Evolutionary conservation across 257 asterid genomes (phyloP).

Genomic region (Lavandula angustifolia): DNA sequence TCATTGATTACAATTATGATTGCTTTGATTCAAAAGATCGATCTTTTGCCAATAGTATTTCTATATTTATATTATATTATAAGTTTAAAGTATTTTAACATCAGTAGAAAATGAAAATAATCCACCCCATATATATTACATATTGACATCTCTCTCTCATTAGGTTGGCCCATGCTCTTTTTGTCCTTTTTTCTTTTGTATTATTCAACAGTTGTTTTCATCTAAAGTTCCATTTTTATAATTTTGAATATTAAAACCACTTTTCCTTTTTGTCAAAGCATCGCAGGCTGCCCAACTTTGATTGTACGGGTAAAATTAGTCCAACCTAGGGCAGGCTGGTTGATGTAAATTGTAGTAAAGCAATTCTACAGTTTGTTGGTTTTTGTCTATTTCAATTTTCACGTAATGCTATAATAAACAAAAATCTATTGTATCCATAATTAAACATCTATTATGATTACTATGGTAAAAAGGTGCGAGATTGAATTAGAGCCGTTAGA

Average conservation of each 20-base stretch:
- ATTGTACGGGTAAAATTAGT: conserved; percentile 40
- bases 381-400: too few relatives aligned
- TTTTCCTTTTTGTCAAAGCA: conserved; percentile 40
- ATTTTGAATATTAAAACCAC: conserved; percentile 19
- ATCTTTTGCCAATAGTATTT: background rate
- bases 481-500: too few relatives aligned
- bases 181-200: conserved; percentile 24
- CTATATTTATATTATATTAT: background rate
- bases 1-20: conserved; percentile 29
- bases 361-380: too few relatives aligned
- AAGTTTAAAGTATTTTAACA: background rate
- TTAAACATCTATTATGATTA: too few relatives aligned
- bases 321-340: too few relatives aligned
- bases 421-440: too few relatives aligned
- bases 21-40: conserved; percentile 13
- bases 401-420: too few relatives aligned
- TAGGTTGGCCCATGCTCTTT: conserved; percentile 39
- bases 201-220: conserved; percentile 15
- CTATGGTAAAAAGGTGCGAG: too few relatives aligned
- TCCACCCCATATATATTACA: background rate
- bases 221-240: background rate
- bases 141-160: conserved; percentile 20
- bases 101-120: background rate
- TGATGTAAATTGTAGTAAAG: too few relatives aligned
- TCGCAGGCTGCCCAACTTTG: conserved; percentile 32